Evolutionary conservation across 257 asterid species (phyloP).

Genomic region (Nicotiana noctiflora): DNA sequence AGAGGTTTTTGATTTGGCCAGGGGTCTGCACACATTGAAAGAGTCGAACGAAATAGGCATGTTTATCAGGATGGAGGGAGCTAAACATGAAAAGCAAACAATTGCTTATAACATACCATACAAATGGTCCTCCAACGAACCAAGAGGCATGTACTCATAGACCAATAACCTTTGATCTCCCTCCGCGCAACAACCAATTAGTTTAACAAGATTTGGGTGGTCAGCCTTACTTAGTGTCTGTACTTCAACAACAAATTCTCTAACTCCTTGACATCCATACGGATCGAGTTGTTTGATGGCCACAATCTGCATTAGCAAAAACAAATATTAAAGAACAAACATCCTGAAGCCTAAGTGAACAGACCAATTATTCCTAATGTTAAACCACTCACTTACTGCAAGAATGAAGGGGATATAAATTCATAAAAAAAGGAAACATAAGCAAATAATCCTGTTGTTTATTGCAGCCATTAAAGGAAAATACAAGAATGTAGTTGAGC

Average conservation of each 20-base stretch:
- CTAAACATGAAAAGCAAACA: neutral
- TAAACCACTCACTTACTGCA: neutral
- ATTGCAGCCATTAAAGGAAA: neutral
- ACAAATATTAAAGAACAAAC: neutral
- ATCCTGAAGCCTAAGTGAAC: neutral
- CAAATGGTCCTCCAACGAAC: constrained; percentile 80
- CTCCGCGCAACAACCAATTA: constrained; percentile 71
- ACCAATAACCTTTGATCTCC: constrained; percentile 70
- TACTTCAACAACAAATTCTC: constrained; percentile 72
- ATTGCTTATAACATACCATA: constrained; percentile 29
- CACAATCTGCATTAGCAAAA: constrained; percentile 39
- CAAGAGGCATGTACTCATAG: constrained; percentile 75
- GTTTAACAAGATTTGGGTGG: constrained; percentile 67
- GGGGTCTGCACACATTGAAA: constrained; percentile 24
- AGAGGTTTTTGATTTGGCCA: constrained; percentile 27
- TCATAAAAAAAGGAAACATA: neutral
- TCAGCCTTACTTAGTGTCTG: constrained; percentile 48
- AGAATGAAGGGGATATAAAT: neutral
- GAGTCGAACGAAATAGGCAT: neutral
- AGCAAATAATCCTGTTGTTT: neutral
- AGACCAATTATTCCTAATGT: neutral
- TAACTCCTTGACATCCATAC: constrained; percentile 65
- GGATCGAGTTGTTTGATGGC: constrained; percentile 76
- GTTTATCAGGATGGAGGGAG: constrained; percentile 1
- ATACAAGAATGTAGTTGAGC: constrained; percentile 8